Conservation (phyloP, 2,329 filamentous ascomycete species). For the Talaromyces islandicus region DNA sequence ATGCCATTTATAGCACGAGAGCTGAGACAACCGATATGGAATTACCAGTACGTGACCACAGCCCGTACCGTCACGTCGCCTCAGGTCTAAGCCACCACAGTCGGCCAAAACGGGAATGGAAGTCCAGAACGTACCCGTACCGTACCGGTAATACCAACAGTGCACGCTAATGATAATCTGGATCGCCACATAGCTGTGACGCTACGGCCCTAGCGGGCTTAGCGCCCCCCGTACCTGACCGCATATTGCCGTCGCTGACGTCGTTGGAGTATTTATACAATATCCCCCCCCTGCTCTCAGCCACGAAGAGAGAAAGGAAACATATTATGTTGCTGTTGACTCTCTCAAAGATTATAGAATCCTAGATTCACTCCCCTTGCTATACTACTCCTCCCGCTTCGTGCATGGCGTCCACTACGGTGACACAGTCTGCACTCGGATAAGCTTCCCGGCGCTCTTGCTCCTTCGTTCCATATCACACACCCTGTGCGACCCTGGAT, state of each 20-base stretch:
- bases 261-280: background rate
- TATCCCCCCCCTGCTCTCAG: background rate
- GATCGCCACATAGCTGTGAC: background rate
- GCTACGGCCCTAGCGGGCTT: background rate
- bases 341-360: background rate
- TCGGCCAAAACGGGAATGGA: background rate
- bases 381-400: background rate
- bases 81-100: background rate
- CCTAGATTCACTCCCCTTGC: background rate
- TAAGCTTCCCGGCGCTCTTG: constrained; percentile 7
- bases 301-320: background rate
- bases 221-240: constrained; percentile 9
- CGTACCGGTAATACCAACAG: background rate
- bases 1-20: background rate
- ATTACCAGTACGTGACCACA: background rate
- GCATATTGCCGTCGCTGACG: constrained; percentile 10
- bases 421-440: constrained; percentile 7
- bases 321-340: too few relatives aligned
- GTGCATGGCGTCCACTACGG: constrained; percentile 8
- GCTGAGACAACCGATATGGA: background rate
- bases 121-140: background rate
- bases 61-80: background rate
- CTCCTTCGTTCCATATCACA: background rate
- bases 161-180: background rate
- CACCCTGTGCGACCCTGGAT: background rate